A percentile compares a stretch with the other conserved stretches of the same genome.
Evolutionary conservation across 1,284 basidiomycete species (phyloP).

Genomic region (Rhodofomes roseus): DNA sequence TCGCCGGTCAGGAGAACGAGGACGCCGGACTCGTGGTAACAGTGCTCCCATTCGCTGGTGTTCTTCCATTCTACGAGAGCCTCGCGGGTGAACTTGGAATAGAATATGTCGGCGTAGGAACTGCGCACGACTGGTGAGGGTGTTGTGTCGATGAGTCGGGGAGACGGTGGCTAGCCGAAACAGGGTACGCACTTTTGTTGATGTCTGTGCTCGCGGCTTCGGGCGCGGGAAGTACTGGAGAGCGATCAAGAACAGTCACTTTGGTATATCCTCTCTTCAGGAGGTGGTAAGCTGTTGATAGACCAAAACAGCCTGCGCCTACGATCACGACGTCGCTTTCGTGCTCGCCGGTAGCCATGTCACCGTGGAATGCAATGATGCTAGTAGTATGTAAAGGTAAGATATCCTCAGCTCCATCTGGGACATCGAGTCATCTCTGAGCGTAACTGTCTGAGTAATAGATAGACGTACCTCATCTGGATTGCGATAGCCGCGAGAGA

Average conservation of each 20-base stretch:
- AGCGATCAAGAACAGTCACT: slow-evolving; percentile 73
- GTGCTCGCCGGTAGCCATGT: slow-evolving; percentile 21
- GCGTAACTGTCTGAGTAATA: too few species aligned
- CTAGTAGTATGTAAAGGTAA: too few species aligned
- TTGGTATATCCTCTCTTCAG: slow-evolving; percentile 61
- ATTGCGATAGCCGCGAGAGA: too few species aligned
- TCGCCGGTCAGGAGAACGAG: slow-evolving; percentile 43
- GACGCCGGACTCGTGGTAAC: slow-evolving; percentile 81
- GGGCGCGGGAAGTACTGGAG: slow-evolving; percentile 59
- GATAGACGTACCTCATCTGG: too few species aligned
- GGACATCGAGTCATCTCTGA: too few species aligned
- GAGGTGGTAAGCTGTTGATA: slow-evolving; percentile 82
- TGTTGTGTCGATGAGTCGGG: neutral
- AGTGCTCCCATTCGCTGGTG: slow-evolving; percentile 60
- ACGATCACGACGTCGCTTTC: slow-evolving; percentile 53
- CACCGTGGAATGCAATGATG: slow-evolving; percentile 1
- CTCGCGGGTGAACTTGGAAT: slow-evolving; percentile 66
- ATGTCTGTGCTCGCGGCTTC: slow-evolving; percentile 84
- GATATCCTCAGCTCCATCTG: too few species aligned
- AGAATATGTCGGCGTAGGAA: slow-evolving; percentile 67
- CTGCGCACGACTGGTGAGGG: slow-evolving; percentile 58
- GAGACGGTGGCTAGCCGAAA: too few species aligned
- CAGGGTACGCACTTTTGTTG: slow-evolving; percentile 74
- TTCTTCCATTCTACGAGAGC: slow-evolving; percentile 73
- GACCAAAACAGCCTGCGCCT: slow-evolving; percentile 84